Conservation (phyloP, 2,329 filamentous ascomycete species). For the Ophiostoma tasmaniense region DNA sequence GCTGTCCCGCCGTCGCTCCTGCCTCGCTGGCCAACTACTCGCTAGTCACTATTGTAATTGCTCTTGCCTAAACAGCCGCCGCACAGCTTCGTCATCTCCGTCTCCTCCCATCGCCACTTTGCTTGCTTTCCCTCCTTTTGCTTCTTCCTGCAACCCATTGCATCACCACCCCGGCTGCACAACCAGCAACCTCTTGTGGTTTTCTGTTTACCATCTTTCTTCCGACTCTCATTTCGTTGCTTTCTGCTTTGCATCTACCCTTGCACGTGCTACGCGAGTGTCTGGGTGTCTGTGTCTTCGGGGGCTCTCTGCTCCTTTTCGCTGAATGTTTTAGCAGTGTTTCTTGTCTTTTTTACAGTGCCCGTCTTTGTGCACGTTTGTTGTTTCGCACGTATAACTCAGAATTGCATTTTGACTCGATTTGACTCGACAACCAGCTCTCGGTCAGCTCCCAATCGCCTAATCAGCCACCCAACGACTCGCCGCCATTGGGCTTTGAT, state of each 20-base stretch:
- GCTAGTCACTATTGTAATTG: background rate
- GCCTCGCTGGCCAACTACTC: background rate
- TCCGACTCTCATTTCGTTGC: background rate
- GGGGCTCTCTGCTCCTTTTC: constrained; percentile 3
- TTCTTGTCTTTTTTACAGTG: constrained; percentile 9
- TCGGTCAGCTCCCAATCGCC: background rate
- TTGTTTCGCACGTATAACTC: background rate
- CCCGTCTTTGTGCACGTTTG: background rate
- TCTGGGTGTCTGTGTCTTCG: constrained; percentile 6
- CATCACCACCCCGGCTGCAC: background rate
- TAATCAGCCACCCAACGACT: background rate
- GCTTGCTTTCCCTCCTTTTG: background rate
- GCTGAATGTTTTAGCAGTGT: constrained; percentile 14
- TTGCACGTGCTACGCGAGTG: constrained; percentile 8
- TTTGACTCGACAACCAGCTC: background rate
- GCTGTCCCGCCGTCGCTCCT: constrained; percentile 4
- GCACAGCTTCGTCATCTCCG: constrained; percentile 21
- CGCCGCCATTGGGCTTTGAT: background rate
- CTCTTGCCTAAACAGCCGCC: background rate
- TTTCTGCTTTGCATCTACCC: background rate
- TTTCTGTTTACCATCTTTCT: background rate
- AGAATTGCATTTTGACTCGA: background rate
- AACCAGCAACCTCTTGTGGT: background rate
- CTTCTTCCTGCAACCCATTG: background rate
- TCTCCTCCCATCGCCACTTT: constrained; percentile 8